These are phyloP conservation scores for Mycothermus thermophilus DNA, from an alignment of 495 filamentous ascomycete genomes.

Conservation along the genomic window DNA sequence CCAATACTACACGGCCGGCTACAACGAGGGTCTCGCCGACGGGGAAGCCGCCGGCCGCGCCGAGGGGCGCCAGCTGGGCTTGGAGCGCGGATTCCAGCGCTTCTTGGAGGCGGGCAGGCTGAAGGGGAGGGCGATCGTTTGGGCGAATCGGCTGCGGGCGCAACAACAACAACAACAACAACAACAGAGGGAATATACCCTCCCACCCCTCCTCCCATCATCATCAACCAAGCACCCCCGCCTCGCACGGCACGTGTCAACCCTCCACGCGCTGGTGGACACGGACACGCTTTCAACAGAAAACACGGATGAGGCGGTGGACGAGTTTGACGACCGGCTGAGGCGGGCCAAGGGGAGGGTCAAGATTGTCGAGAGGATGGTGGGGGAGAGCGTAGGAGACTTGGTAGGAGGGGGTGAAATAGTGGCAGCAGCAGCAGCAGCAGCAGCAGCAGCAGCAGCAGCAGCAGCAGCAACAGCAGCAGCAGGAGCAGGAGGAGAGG, in stretches of 20 bases:
- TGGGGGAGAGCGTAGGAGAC: conserved; percentile 38
- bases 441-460: background rate
- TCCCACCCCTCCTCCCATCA: conserved; percentile 25
- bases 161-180: conserved; percentile 11
- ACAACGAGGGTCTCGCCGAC: conserved; percentile 57
- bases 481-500: too few relatives aligned
- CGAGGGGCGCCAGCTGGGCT: conserved; percentile 79
- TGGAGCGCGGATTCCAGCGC: conserved; percentile 90
- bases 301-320: conserved; percentile 74
- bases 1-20: conserved; percentile 75
- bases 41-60: conserved; percentile 66
- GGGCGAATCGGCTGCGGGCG: conserved; percentile 39
- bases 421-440: background rate
- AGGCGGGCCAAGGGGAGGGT: conserved; percentile 66
- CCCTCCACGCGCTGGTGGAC: conserved; percentile 63
- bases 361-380: conserved; percentile 63
- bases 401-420: background rate
- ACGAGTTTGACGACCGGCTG: conserved; percentile 71
- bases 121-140: conserved; percentile 69
- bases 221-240: conserved; percentile 46
- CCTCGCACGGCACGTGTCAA: conserved; percentile 57
- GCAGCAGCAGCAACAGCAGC: too few relatives aligned
- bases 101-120: conserved; percentile 65
- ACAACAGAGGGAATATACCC: background rate
- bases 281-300: conserved; percentile 59